A percentile compares a stretch with the other conserved stretches of the same genome.
Evolutionary conservation across 805 yeast genomes (phyloP).

Genomic region (Diddensiella transvaalensis): DNA sequence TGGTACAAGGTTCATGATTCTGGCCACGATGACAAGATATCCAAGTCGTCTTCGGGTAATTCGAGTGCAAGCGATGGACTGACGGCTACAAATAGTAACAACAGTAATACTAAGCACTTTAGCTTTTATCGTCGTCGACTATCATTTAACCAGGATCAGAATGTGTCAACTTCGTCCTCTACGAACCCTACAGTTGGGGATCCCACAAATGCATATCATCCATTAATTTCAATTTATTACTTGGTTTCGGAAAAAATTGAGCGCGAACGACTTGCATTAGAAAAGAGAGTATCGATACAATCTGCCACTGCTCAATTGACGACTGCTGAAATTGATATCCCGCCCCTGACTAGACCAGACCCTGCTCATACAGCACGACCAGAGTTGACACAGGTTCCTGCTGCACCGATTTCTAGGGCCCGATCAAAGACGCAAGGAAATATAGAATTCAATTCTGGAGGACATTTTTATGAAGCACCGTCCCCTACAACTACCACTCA

Average conservation of each 20-base stretch:
- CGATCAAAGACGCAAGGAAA: slow-evolving; percentile 21
- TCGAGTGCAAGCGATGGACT: background rate
- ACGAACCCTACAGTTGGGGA: slow-evolving; percentile 36
- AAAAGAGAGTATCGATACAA: slow-evolving; percentile 1
- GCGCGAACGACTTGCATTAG: slow-evolving; percentile 42
- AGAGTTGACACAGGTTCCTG: slow-evolving; percentile 2
- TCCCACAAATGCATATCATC: slow-evolving; percentile 86
- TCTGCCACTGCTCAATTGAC: slow-evolving; percentile 1
- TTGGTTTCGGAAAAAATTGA: slow-evolving; percentile 80
- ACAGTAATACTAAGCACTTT: slow-evolving; percentile 14
- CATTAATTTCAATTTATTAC: slow-evolving; percentile 80
- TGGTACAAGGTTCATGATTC: slow-evolving; percentile 47
- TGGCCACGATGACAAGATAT: too few species aligned
- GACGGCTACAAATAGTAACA: slow-evolving; percentile 7
- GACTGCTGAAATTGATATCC: background rate
- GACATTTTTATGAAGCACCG: background rate
- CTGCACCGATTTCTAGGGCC: background rate
- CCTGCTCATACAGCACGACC: slow-evolving; percentile 2
- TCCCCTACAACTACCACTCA: slow-evolving; percentile 6
- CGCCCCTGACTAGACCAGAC: slow-evolving; percentile 2
- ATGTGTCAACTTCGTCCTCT: background rate
- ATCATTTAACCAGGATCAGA: slow-evolving; percentile 1
- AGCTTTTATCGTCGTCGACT: slow-evolving; percentile 26
- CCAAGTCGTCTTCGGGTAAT: too few species aligned
- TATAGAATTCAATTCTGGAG: slow-evolving; percentile 7